These are phyloP conservation scores for Colletotrichum cordylinicola DNA, from an alignment of 2,329 filamentous ascomycete genomes.

Conservation along the genomic window DNA sequence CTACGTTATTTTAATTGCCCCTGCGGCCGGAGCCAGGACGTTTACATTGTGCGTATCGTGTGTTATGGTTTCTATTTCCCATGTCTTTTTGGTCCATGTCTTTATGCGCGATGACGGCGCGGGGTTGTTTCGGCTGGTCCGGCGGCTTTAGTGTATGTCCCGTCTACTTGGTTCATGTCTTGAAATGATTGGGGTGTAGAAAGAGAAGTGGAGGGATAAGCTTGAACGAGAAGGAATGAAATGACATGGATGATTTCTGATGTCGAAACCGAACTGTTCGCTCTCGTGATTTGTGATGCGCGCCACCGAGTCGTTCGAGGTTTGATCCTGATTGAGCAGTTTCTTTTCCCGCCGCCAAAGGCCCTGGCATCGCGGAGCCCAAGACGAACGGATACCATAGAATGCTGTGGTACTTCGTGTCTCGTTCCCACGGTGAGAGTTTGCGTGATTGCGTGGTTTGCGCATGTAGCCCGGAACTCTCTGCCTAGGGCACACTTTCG, in stretches of 20 bases:
- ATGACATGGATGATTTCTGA: constrained; percentile 15
- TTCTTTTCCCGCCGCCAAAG: neutral
- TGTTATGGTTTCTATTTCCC: neutral
- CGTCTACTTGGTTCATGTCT: constrained; percentile 2
- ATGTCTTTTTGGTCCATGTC: constrained; percentile 3
- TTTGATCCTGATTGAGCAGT: neutral
- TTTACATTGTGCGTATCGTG: neutral
- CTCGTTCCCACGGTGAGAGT: neutral
- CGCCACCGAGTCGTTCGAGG: neutral
- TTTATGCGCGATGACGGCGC: constrained; percentile 11
- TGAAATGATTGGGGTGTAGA: constrained; percentile 14
- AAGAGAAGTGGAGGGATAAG: neutral
- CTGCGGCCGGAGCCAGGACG: neutral
- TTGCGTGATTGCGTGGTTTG: neutral
- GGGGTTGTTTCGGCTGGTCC: constrained; percentile 29
- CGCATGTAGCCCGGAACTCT: neutral
- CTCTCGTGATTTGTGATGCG: neutral
- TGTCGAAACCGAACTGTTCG: neutral
- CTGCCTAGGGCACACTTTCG: neutral
- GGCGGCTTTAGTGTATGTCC: constrained; percentile 21
- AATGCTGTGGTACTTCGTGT: neutral
- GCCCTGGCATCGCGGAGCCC: neutral
- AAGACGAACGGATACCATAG: neutral
- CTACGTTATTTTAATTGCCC: constrained; percentile 15
- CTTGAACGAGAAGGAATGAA: constrained; percentile 8